These are phyloP conservation scores for Penicillium paradoxum DNA, from an alignment of 495 filamentous ascomycete species.

Conservation along the genomic window DNA sequence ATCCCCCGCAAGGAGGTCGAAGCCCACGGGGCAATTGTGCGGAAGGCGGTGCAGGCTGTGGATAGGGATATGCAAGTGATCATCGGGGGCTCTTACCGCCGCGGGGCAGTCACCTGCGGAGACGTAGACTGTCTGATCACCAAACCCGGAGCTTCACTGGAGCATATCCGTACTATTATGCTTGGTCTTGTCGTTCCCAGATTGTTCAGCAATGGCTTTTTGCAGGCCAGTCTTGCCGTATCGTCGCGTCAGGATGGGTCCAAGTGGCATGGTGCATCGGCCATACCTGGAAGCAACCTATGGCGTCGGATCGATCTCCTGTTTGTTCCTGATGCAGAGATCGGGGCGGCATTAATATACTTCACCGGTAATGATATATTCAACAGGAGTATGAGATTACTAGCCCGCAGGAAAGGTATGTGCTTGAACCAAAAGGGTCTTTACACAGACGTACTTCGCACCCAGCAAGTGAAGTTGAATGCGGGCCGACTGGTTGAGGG, in stretches of 20 bases:
- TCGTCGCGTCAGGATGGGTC: constrained; percentile 45
- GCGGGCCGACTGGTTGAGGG: constrained; percentile 71
- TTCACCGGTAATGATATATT: constrained; percentile 98
- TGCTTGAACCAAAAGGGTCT: constrained; percentile 81
- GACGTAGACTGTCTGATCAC: constrained; percentile 90
- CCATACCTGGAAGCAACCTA: constrained; percentile 48
- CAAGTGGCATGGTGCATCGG: constrained; percentile 88
- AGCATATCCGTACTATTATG: constrained; percentile 59
- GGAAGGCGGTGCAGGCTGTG: constrained; percentile 51
- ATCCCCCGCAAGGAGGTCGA: constrained; percentile 79
- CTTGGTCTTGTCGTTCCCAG: constrained; percentile 56
- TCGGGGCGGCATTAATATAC: constrained; percentile 88
- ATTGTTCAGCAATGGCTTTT: constrained; percentile 58
- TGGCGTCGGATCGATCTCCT: constrained; percentile 89
- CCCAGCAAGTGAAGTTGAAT: constrained; percentile 57
- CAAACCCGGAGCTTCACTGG: constrained; percentile 52
- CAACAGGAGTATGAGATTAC: constrained; percentile 79
- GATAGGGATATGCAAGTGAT: constrained; percentile 64
- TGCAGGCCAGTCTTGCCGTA: constrained; percentile 49
- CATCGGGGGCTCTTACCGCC: constrained; percentile 80
- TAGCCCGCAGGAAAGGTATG: constrained; percentile 82
- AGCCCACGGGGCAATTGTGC: constrained; percentile 64
- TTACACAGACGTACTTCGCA: constrained; percentile 69
- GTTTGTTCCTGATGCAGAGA: constrained; percentile 72
- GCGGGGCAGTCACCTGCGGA: constrained; percentile 65